Percentiles rank a stretch among this genome's conserved stretches.
Evolutionary conservation across 1,284 basidiomycete genomes (phyloP).

Genomic region (Apiotrichum laibachii): DNA sequence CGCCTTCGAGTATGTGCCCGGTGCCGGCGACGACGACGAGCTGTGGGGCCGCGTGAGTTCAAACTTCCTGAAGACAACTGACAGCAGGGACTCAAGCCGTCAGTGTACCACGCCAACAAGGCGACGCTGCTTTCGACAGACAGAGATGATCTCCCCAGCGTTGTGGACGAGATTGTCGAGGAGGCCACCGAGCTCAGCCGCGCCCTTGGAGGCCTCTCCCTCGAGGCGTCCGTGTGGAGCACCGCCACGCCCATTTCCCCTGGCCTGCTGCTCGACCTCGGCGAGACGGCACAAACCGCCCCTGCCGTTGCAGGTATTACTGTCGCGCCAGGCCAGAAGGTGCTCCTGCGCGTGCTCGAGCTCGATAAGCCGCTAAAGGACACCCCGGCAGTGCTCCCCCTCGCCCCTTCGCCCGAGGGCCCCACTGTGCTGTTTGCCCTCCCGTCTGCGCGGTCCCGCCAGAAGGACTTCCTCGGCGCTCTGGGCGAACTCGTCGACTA

Average conservation of each 20-base stretch:
- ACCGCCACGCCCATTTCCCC: constrained; percentile 11
- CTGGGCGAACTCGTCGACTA: constrained; percentile 17
- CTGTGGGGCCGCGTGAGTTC: constrained; percentile 47
- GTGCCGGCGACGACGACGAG: constrained; percentile 53
- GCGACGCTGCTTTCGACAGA: constrained; percentile 27
- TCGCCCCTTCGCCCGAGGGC: not conserved
- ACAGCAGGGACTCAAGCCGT: constrained; percentile 42
- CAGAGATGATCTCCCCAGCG: constrained; percentile 37
- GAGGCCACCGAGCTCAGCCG: not conserved
- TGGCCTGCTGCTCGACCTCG: constrained; percentile 31
- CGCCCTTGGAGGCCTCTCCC: not conserved
- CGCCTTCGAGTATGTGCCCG: constrained; percentile 51
- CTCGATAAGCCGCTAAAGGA: constrained; percentile 27
- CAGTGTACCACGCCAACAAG: constrained; percentile 39
- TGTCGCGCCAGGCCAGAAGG: not conserved
- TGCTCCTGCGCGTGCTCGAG: constrained; percentile 26
- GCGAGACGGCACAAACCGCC: not conserved
- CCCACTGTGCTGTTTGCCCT: constrained; percentile 16
- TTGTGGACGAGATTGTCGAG: constrained; percentile 33
- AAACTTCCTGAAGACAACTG: not conserved
- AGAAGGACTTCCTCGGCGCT: constrained; percentile 24
- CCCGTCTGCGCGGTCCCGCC: constrained; percentile 28
- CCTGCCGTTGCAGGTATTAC: not conserved
- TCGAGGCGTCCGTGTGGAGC: not conserved
- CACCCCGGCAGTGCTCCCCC: constrained; percentile 10